Evolutionary conservation across 176 grass and related monocot genomes (phyloP), one percentile per base, ranked within the genome.

Genomic region (Carex kokanica): DNA sequence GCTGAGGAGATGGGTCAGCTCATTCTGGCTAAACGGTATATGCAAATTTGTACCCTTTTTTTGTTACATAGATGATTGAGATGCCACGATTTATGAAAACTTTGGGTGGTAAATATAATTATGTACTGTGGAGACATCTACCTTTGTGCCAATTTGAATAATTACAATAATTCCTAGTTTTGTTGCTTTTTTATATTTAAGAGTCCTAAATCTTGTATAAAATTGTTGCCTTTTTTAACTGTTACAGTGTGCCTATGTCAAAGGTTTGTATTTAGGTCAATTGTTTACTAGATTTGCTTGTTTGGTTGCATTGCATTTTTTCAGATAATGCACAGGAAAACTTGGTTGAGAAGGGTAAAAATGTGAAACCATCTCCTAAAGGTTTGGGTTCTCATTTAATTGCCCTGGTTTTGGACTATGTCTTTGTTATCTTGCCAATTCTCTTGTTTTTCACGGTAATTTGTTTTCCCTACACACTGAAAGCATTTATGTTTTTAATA

Each of bases 381-480:
- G 63, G 85, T 80, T 91, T 85, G 85, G 61, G 52, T 66, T 32
- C 74, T 54, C 87, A 90, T 77, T 86, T 93, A 23, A 62, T 88
- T 88, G 29, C 84, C 4, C 54, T 98, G 25, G 64, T 3, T 86
- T 57, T 90, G 52, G 93, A 95, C 80, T 95, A 90, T 75, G 65
- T 95, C 63, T 88, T 81, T 67, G 83, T 93, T 74, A 88, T 95
- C 71, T 68, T 91, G 67, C 96, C 92, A 36, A 68, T 98, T 80
- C 85, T 98, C 88, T 74, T 93, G 36, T 64, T 95, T 90, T 91
- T 98, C 64, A 98, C 93, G 63, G 95, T 91, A 86, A 83, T 89
- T 80, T 78, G 47, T 31, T 72, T 89, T 43, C 78, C 41, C 6
- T 32, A 80, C 82, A 51, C 86, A 74, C 24, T 74, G 14, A 55